Percentiles rank a stretch among this genome's conserved stretches.
These are phyloP conservation scores for Hordeum marinum DNA, from an alignment of 176 grass and related monocot species.

Conservation along the genomic window DNA sequence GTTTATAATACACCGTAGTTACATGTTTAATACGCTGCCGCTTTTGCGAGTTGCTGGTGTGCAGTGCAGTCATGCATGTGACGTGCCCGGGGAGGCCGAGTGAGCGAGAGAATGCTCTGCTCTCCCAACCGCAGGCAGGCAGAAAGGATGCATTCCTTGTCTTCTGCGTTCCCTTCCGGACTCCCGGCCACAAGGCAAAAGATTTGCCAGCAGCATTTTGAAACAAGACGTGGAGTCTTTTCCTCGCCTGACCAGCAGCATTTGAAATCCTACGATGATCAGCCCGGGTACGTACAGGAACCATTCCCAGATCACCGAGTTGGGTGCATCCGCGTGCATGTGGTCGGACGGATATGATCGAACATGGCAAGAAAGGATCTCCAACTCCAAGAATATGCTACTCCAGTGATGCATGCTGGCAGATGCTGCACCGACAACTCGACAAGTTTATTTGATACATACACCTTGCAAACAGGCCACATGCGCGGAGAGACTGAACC, in stretches of 20 bases:
- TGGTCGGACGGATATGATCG: background rate
- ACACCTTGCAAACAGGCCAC: background rate
- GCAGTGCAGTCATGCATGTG: background rate
- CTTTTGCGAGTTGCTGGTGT: background rate
- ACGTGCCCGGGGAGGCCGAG: background rate
- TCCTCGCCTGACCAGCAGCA: background rate
- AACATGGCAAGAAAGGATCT: background rate
- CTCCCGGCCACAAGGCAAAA: too few relatives aligned
- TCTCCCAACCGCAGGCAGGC: conserved; percentile 13
- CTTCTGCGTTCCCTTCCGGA: background rate
- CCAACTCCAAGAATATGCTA: background rate
- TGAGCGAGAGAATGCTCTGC: background rate
- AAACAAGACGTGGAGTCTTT: background rate
- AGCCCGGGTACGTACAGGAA: background rate
- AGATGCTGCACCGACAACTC: background rate
- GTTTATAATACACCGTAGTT: too few relatives aligned
- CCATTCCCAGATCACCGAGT: too few relatives aligned
- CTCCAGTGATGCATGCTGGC: background rate
- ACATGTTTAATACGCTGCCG: too few relatives aligned
- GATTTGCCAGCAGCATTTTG: too few relatives aligned
- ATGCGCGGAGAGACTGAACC: background rate
- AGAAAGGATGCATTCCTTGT: background rate
- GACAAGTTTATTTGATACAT: background rate
- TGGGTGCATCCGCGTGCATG: too few relatives aligned
- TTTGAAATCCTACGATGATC: background rate